phyloP scores from a whole-genome alignment of 768 basidiomycete genomes.

The Collybia sp. region DNA sequence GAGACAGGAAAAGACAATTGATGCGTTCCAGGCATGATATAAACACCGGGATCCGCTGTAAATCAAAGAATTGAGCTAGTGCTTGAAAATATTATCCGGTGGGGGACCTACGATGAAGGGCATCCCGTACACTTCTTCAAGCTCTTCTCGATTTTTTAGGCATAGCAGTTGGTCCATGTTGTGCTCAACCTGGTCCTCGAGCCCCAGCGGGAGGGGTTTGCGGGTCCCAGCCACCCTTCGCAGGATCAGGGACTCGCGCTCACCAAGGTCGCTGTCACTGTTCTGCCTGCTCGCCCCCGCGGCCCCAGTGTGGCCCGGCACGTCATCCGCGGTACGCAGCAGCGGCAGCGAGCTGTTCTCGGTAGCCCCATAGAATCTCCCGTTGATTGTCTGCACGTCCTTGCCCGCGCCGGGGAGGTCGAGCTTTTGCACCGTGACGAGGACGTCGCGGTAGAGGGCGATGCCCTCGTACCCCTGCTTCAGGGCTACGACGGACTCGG shows the following conservation, averaged over 20 bases:
- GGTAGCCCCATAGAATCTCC: no score
- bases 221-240: constrained; percentile 8
- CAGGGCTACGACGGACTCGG: constrained; percentile 61
- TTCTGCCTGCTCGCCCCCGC: no score
- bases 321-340: no score
- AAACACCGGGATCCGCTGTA: constrained; percentile 72
- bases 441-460: constrained; percentile 61
- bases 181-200: constrained; percentile 44
- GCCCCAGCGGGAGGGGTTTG: constrained; percentile 3
- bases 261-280: constrained; percentile 12
- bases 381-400: no score
- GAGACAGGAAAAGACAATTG: constrained; percentile 65
- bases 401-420: neutral
- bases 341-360: no score
- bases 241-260: constrained; percentile 30
- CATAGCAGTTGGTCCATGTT: constrained; percentile 64
- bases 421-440: constrained; percentile 35
- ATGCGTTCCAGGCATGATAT: constrained; percentile 73
- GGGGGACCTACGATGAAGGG: constrained; percentile 64
- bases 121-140: constrained; percentile 78
- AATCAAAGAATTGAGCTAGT: neutral
- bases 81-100: no score
- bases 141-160: constrained; percentile 64
- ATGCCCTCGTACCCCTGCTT: constrained; percentile 70
- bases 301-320: no score